These are phyloP conservation scores for Polygonum maritimum DNA, from an alignment of 148 eudicot genomes.

Conservation along the genomic window DNA sequence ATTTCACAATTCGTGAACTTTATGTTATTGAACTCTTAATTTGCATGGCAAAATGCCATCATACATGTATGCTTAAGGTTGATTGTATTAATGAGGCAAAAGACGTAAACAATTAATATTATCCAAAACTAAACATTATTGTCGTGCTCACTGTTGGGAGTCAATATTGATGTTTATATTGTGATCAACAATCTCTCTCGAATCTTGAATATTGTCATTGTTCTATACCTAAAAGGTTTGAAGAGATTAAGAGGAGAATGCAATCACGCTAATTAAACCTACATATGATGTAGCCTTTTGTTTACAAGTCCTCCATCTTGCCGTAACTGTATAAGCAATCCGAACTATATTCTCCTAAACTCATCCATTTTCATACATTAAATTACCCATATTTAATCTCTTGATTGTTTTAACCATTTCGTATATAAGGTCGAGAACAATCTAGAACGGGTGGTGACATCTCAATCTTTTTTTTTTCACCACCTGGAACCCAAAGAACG, in stretches of 20 bases:
- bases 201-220: not conserved
- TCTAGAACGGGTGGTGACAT: too few species aligned
- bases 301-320: not conserved
- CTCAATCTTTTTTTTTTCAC: too few species aligned
- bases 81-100: not conserved
- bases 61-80: not conserved
- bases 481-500: too few species aligned
- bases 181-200: not conserved
- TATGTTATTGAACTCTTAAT: too few species aligned
- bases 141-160: not conserved
- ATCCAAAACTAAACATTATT: not conserved
- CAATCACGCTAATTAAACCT: slow-evolving; percentile 3
- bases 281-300: not conserved
- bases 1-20: too few species aligned
- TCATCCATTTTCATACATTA: not conserved
- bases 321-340: not conserved
- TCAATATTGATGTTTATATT: not conserved
- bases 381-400: not conserved
- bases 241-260: not conserved
- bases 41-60: too few species aligned
- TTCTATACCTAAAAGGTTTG: not conserved
- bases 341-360: not conserved
- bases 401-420: not conserved
- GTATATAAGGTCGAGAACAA: too few species aligned
- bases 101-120: not conserved